Evolutionary conservation across 2,329 filamentous ascomycete species (phyloP).

Genomic region (Teratosphaeria pseudoeucalypti): DNA sequence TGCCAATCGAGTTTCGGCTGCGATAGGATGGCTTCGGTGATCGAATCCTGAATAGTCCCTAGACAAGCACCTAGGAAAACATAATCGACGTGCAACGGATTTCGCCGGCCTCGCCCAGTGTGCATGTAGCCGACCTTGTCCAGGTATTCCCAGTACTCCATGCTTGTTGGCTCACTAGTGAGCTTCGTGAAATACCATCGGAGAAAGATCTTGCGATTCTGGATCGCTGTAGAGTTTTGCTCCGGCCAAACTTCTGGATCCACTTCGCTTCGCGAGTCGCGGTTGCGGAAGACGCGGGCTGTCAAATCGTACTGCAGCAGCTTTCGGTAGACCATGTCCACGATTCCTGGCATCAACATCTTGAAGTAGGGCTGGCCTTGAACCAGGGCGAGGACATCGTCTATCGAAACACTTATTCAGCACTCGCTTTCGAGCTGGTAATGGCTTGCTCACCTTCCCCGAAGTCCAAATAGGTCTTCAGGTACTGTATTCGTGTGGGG

Average conservation of each 20-base stretch:
- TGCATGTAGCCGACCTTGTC: conserved; percentile 81
- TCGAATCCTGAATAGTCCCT: conserved; percentile 65
- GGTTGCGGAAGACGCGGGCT: conserved; percentile 59
- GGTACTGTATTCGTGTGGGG: conserved; percentile 58
- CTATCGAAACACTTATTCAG: conserved; percentile 31
- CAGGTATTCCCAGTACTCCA: conserved; percentile 75
- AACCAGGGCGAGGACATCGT: conserved; percentile 60
- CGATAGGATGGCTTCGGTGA: conserved; percentile 65
- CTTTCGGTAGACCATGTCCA: conserved; percentile 78
- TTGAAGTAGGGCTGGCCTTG: conserved; percentile 66
- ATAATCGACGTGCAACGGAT: conserved; percentile 70
- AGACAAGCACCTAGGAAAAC: conserved; percentile 65
- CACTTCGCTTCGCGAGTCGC: conserved; percentile 53
- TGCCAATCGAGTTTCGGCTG: conserved; percentile 56
- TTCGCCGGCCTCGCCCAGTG: conserved; percentile 59
- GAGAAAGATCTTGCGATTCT: conserved; percentile 66
- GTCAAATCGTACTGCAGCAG: conserved; percentile 74
- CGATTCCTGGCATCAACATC: conserved; percentile 69
- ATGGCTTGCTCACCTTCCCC: conserved; percentile 9
- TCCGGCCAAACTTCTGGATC: conserved; percentile 53
- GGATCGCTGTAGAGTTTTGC: conserved; percentile 64
- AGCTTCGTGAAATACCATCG: conserved; percentile 66
- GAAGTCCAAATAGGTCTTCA: conserved; percentile 69
- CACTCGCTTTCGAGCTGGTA: conserved; percentile 4
- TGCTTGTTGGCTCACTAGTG: conserved; percentile 61